Evolutionary conservation across 768 basidiomycete species (phyloP), one percentile per base, ranked within the genome.

Genomic region (Mycena maculata): DNA sequence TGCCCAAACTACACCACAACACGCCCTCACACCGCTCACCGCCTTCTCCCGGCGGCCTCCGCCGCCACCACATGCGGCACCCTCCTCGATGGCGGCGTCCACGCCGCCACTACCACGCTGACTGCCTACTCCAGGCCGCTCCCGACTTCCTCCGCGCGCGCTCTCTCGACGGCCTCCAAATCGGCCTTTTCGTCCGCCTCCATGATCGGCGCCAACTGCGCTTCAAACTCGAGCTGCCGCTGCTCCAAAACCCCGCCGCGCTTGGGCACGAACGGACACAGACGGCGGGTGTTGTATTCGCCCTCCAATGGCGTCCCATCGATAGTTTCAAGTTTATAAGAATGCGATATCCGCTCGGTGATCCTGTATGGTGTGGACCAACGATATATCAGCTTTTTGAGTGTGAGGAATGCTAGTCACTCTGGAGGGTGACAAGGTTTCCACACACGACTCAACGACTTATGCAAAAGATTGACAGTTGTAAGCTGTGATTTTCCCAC

Each of bases 331-430:
- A 74, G 49, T 20, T 23, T 55, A 64, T 74, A 73, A 0, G 70
- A 71, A 42, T 72, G 72, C 18, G 36, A 23, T 2, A 50, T 2
- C 13, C 67, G 23, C 22, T 60, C 49, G 6, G 9, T 6, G n/a
- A 75, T 54, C 0, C 62, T 38, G 20, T 41, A 25, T 13, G 77
- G 80, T 11, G 56, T 55, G 7, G 79, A 81, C 76, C 77, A 81
- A 36, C 65, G 75, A 7, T 76, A 76, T 10, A 74, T 25, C 2
- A 80, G 50, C 53, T 81, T 81, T 13, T 70, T 28, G 25, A 72
- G 64, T n/a, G n/a, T n/a, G n/a, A n/a, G n/a, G n/a, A n/a, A n/a
- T n/a, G n/a, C n/a, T n/a, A n/a, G n/a, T n/a, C n/a, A n/a, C n/a
- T n/a, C n/a, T n/a, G n/a, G n/a, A n/a, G n/a, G n/a, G n/a, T n/a